Evolutionary conservation across 2,329 filamentous ascomycete genomes (phyloP).

Genomic region (Ophiobolus disseminans): DNA sequence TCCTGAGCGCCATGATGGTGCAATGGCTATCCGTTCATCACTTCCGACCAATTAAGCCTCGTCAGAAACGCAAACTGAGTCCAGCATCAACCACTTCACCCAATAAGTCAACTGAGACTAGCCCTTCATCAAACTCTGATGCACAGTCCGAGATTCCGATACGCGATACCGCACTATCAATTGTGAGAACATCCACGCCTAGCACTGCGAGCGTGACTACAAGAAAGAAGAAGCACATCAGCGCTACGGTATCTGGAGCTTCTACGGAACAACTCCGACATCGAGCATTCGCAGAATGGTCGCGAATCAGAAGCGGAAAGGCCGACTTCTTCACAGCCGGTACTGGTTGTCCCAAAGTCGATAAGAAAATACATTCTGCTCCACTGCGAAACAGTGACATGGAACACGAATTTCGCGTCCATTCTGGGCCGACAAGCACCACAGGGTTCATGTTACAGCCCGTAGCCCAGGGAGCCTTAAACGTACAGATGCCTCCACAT

Average conservation of each 20-base stretch:
- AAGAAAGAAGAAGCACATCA: constrained; percentile 33
- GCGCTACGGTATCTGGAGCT: not conserved
- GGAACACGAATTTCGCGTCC: not conserved
- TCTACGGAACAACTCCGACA: constrained; percentile 3
- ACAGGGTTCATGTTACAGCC: not conserved
- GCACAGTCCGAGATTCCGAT: too few species aligned
- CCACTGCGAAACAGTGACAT: not conserved
- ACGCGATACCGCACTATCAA: too few species aligned
- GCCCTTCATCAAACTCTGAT: too few species aligned
- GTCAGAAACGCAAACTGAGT: constrained; percentile 7
- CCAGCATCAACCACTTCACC: too few species aligned
- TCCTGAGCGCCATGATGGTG: constrained; percentile 72
- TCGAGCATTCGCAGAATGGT: constrained; percentile 48
- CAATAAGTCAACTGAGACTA: too few species aligned
- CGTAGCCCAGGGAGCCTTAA: constrained; percentile 19
- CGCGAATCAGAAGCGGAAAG: constrained; percentile 54
- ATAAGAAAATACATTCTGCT: not conserved
- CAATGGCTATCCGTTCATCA: constrained; percentile 79
- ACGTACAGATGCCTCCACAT: not conserved
- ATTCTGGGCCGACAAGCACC: not conserved
- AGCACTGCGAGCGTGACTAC: too few species aligned
- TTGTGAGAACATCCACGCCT: too few species aligned
- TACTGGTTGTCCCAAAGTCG: not conserved
- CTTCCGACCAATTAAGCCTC: constrained; percentile 63
- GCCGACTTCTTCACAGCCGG: constrained; percentile 37